Evolutionary conservation across 805 yeast genomes (phyloP).

Genomic region (Ogataea zsoltii): DNA sequence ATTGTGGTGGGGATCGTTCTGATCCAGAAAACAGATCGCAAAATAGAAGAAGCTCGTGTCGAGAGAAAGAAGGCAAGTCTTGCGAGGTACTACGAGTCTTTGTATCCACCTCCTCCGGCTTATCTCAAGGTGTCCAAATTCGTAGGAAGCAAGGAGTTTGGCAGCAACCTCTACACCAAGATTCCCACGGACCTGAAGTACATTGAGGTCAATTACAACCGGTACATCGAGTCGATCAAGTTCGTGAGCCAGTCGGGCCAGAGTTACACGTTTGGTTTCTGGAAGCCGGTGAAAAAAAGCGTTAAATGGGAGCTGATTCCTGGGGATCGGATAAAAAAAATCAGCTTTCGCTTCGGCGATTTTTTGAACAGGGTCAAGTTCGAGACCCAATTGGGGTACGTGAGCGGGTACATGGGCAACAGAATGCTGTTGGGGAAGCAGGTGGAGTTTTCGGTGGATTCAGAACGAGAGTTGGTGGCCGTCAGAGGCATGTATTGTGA

Average conservation of each 20-base stretch:
- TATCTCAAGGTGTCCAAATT: slow-evolving; percentile 15
- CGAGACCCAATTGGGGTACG: slow-evolving; percentile 8
- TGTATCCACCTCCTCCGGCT: slow-evolving; percentile 18
- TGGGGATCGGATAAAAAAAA: slow-evolving; percentile 13
- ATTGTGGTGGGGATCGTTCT: slow-evolving; percentile 16
- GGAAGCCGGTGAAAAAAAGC: slow-evolving; percentile 15
- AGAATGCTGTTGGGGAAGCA: slow-evolving; percentile 5
- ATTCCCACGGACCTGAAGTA: slow-evolving; percentile 13
- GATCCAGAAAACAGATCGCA: slow-evolving; percentile 11
- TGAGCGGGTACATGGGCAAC: slow-evolving; percentile 15
- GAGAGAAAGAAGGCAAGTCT: slow-evolving; percentile 9
- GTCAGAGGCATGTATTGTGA: slow-evolving; percentile 19
- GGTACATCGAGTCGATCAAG: slow-evolving; percentile 18
- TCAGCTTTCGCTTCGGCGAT: slow-evolving; percentile 14
- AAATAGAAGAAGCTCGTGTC: slow-evolving; percentile 6
- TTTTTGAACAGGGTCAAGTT: slow-evolving; percentile 16
- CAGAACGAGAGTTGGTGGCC: slow-evolving; percentile 16
- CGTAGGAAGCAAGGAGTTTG: slow-evolving; percentile 15
- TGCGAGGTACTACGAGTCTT: slow-evolving; percentile 6
- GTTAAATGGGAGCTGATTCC: slow-evolving; percentile 8
- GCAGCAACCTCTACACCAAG: slow-evolving; percentile 8
- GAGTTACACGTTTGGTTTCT: slow-evolving; percentile 15
- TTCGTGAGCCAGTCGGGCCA: slow-evolving; percentile 15
- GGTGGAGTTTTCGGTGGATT: slow-evolving; percentile 9
- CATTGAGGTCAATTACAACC: slow-evolving; percentile 19